Evolutionary conservation across 208 protist genomes (phyloP), one percentile per base, ranked within the genome.

Genomic region (Leishmania tarentolae): DNA sequence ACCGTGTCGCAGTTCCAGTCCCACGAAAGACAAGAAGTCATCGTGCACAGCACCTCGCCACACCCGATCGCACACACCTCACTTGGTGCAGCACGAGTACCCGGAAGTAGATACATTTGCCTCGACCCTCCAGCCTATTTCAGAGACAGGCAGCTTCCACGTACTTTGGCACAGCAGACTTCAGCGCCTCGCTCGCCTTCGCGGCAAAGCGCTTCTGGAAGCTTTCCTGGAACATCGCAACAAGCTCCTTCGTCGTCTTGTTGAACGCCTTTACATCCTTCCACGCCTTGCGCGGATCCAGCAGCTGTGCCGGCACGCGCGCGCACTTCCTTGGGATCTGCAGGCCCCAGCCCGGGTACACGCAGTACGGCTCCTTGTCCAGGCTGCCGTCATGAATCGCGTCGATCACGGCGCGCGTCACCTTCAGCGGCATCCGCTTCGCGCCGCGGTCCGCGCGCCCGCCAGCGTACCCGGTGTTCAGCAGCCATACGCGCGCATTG

Each of bases 381-480:
- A 99, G 95, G 50, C 89, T 89, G 66, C 98, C 98, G 83, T 95
- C 86, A 91, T 99, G 96, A 88, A 99, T 99, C 37, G 97, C 97
- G 79, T 99, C 96, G 77, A 99, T 97, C 77, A 99, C 98, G 44
- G 95, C 91, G 79, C 98, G 93, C 44, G 98, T 99, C 87, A 98
- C 96, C 76, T 95, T 92, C 40, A 99, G 85, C 73, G 91, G 90
- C 88, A 98, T 98, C 73, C 98, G 93, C 84, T 92, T 96, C 73
- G 90, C 90, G 28, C 96, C 97, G 71, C 92, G 88, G 79, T 95
- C 96, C 56, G 93, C 88, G 42, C 84, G 87, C 75, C 96, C 96
- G 75, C 95, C 98, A 53, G 91, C 86, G 93, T 98, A 99, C 53
- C 98, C 98, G 24, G 98, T 99, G 89, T 99, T 99, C 78, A 99